These are phyloP conservation scores for Aspergillus chevalieri DNA, from an alignment of 2,329 filamentous ascomycete genomes.

Conservation along the genomic window DNA sequence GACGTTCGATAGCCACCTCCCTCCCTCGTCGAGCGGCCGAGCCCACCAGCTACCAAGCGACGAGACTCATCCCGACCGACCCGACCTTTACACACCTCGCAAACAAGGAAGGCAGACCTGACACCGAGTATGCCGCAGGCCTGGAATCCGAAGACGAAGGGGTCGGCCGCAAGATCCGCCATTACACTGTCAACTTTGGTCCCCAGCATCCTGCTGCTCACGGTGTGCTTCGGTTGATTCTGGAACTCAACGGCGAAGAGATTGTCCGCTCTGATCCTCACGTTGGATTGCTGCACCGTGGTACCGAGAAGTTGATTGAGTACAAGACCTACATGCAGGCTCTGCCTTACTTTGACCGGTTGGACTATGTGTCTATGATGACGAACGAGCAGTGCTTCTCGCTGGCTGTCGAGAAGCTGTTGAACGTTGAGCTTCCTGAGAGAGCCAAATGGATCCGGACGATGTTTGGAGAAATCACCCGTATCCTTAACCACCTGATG, in stretches of 20 bases:
- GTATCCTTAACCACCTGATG: slow-evolving; percentile 96
- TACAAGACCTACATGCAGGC: slow-evolving; percentile 99
- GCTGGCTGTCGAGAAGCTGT: slow-evolving; percentile 91
- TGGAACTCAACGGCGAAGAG: slow-evolving; percentile 96
- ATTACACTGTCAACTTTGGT: slow-evolving; percentile 99
- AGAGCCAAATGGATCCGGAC: slow-evolving; percentile 96
- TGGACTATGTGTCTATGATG: slow-evolving; percentile 99
- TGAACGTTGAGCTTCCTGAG: slow-evolving; percentile 93
- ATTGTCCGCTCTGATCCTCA: slow-evolving; percentile 95
- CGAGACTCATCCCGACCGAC: slow-evolving; percentile 54
- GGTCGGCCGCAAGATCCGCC: slow-evolving; percentile 75
- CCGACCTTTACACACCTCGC: slow-evolving; percentile 46
- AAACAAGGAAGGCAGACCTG: slow-evolving; percentile 36
- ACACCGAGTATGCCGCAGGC: slow-evolving; percentile 37
- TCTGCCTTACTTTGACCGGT: slow-evolving; percentile 94
- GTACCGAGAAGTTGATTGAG: slow-evolving; percentile 99
- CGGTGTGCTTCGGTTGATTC: slow-evolving; percentile 93
- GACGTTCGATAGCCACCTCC: slow-evolving; percentile 52
- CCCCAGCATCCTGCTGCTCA: slow-evolving; percentile 98
- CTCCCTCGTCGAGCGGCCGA: slow-evolving; percentile 50
- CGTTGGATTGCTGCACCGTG: slow-evolving; percentile 90
- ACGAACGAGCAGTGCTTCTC: slow-evolving; percentile 98
- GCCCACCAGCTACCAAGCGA: slow-evolving; percentile 44
- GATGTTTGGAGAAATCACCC: slow-evolving; percentile 89
- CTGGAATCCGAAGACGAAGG: slow-evolving; percentile 42